Evolutionary conservation across 2,329 filamentous ascomycete species (phyloP).

Genomic region (Aquanectria penicillioides): DNA sequence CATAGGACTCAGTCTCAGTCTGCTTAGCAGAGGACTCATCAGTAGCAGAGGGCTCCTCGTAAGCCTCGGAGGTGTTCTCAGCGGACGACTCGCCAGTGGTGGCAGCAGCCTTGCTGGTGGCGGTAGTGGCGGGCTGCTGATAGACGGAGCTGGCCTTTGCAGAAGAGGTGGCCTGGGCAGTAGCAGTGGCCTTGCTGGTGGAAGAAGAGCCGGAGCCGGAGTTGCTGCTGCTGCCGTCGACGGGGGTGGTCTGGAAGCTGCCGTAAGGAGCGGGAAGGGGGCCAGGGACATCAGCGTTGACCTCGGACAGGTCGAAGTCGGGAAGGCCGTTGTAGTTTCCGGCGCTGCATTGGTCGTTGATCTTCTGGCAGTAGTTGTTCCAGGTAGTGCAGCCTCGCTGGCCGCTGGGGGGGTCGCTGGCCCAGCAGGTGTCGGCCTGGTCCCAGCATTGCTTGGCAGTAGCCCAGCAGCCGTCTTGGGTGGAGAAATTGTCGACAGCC

Average conservation of each 20-base stretch:
- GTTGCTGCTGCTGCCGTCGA: slow-evolving; percentile 23
- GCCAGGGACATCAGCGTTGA: slow-evolving; percentile 44
- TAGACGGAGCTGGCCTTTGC: slow-evolving; percentile 15
- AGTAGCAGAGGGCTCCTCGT: slow-evolving; percentile 5
- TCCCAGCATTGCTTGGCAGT: slow-evolving; percentile 65
- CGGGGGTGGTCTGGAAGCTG: slow-evolving; percentile 32
- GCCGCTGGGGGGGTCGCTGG: slow-evolving; percentile 67
- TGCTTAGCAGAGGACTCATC: slow-evolving; percentile 21
- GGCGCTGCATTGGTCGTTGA: slow-evolving; percentile 55
- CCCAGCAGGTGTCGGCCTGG: slow-evolving; percentile 70
- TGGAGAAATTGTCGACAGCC: slow-evolving; percentile 66
- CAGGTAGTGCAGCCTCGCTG: slow-evolving; percentile 68
- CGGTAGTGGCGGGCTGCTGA: slow-evolving; percentile 16
- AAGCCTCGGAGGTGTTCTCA: neutral
- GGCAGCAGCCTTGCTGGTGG: slow-evolving; percentile 7
- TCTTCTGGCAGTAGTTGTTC: slow-evolving; percentile 67
- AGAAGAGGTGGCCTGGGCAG: slow-evolving; percentile 15
- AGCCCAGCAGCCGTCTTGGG: slow-evolving; percentile 69
- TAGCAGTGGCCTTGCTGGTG: slow-evolving; percentile 9
- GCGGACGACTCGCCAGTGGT: slow-evolving; percentile 15
- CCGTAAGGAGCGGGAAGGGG: slow-evolving; percentile 47
- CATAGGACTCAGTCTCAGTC: slow-evolving; percentile 14
- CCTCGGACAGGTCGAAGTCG: slow-evolving; percentile 48
- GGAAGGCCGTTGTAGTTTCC: slow-evolving; percentile 60
- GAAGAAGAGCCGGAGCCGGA: slow-evolving; percentile 10